Base-by-base conservation (phyloP, 2,329 filamentous ascomycete genomes). In the Colletotrichum eleusines region DNA sequence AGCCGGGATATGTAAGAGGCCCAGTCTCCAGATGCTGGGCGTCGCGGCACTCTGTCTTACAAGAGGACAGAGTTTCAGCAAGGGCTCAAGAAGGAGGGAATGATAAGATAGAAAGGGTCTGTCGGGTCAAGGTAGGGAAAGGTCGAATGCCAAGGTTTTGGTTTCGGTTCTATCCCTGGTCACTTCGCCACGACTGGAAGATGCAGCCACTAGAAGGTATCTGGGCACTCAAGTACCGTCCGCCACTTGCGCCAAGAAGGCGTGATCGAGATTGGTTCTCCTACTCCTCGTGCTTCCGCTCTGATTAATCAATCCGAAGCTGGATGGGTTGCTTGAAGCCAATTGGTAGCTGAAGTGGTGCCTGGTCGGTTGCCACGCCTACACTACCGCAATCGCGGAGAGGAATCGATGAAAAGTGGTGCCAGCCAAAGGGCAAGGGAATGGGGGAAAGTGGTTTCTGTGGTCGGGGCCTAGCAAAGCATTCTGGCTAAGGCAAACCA, bases 81-180 rank as follows among this genome's bases (percentile, higher is more conserved):
- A 69, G 31, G 33, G 35, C 38, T 53, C 51, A 59, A 58, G 31
- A 59, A 58, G 31, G 50, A 33, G n/a, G 42, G 28, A 31, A 54
- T 59, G 16, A 58, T 40, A 23, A 50, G 42, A 70, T 18, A 46
- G 51, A 61, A 53, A 67, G 18, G 40, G 31, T 51, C 64, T 38
- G 53, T 26, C 53, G 46, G 64, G 46, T 51, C 48, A 59, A 50
- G 46, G 42, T n/a, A 40, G 26, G 57, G 40, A 62, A 57, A 71
- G 58, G 65, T 63, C 69, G 53, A 58, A 69, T 58, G 69, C 65
- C 69, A 71, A 71, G 59, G 57, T 63, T 71, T 68, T 58, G 58
- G 53, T 54, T 59, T 67, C 63, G 69, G 59, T 40, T 28, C 46
- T 23, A 58, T 59, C 51, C 68, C 51, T 44, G 14, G 51, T 50